Conservation (phyloP, 305 asterid species). For the Galium porrigens region DNA sequence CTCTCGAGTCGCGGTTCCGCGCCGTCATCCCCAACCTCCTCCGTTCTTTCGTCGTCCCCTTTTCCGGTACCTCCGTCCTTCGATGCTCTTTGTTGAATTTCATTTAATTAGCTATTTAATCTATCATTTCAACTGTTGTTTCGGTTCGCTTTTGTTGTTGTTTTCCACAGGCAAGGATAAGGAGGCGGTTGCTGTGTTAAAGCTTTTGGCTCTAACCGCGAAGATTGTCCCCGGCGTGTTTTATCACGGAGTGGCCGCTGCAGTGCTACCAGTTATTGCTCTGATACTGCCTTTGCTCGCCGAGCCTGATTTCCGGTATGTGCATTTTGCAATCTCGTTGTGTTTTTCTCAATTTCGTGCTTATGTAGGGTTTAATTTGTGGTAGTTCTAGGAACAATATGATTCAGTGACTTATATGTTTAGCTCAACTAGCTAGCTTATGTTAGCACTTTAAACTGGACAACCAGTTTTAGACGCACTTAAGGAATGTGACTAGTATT, state of each 20-base stretch:
- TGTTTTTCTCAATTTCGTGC: not conserved
- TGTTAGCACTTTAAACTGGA: not conserved
- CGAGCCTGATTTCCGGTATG: constrained; percentile 59
- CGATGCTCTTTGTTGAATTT: not conserved
- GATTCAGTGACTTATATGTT: not conserved
- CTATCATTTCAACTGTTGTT: not conserved
- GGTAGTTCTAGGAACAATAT: not conserved
- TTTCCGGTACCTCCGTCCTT: constrained; percentile 32
- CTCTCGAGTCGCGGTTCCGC: constrained; percentile 60
- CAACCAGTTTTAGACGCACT: not conserved
- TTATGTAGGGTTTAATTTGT: not conserved
- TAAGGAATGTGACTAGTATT: not conserved
- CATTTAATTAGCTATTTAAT: not conserved
- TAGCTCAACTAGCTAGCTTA: not conserved
- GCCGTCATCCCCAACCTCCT: constrained; percentile 73
- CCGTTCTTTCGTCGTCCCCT: constrained; percentile 50
- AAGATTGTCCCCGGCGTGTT: constrained; percentile 71
- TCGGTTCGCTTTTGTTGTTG: not conserved
- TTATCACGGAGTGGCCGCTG: constrained; percentile 62
- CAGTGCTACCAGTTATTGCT: constrained; percentile 64
- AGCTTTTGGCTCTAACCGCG: constrained; percentile 52
- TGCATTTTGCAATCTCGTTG: constrained; percentile 1
- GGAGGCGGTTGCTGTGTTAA: constrained; percentile 64
- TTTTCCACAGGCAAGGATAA: constrained; percentile 48
- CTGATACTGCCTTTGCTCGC: constrained; percentile 59